Evolutionary conservation across 1,139 yeast genomes (phyloP).

Genomic region (Debaryomyces nepalensis): DNA sequence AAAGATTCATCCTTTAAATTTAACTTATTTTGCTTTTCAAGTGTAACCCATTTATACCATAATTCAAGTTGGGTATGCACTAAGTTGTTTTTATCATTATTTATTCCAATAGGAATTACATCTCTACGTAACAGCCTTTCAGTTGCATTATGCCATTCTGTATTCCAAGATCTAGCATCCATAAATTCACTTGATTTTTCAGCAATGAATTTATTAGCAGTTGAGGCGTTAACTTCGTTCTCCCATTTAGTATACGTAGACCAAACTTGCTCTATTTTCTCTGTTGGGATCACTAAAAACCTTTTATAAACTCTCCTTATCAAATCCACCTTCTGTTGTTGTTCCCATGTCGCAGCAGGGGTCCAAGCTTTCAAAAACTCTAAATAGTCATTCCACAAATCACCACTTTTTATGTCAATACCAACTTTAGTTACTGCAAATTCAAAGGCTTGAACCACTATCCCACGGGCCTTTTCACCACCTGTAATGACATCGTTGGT

Average conservation of each 20-base stretch:
- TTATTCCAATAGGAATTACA: slow-evolving; percentile 38
- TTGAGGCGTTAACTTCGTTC: slow-evolving; percentile 69
- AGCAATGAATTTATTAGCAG: slow-evolving; percentile 84
- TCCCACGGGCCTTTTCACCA: slow-evolving; percentile 80
- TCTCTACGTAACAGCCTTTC: slow-evolving; percentile 45
- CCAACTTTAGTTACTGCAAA: slow-evolving; percentile 82
- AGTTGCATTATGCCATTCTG: slow-evolving; percentile 68
- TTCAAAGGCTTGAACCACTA: slow-evolving; percentile 82
- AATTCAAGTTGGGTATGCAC: slow-evolving; percentile 48
- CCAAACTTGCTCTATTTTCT: slow-evolving; percentile 81
- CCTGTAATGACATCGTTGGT: slow-evolving; percentile 81
- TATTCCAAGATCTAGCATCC: slow-evolving; percentile 81
- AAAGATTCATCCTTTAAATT: slow-evolving; percentile 55
- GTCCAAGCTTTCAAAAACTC: slow-evolving; percentile 81
- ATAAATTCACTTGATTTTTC: slow-evolving; percentile 87
- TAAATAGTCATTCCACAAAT: slow-evolving; percentile 82
- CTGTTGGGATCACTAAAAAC: slow-evolving; percentile 72
- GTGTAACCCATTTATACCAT: slow-evolving; percentile 79
- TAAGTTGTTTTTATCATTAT: slow-evolving; percentile 28
- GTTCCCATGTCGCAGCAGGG: slow-evolving; percentile 83
- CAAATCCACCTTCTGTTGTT: slow-evolving; percentile 78
- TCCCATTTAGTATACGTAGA: slow-evolving; percentile 82
- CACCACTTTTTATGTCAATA: slow-evolving; percentile 71
- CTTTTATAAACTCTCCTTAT: slow-evolving; percentile 76
- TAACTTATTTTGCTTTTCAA: slow-evolving; percentile 77